Evolutionary conservation across 2,329 filamentous ascomycete genomes (phyloP).

Genomic region (Phialophora expanda): DNA sequence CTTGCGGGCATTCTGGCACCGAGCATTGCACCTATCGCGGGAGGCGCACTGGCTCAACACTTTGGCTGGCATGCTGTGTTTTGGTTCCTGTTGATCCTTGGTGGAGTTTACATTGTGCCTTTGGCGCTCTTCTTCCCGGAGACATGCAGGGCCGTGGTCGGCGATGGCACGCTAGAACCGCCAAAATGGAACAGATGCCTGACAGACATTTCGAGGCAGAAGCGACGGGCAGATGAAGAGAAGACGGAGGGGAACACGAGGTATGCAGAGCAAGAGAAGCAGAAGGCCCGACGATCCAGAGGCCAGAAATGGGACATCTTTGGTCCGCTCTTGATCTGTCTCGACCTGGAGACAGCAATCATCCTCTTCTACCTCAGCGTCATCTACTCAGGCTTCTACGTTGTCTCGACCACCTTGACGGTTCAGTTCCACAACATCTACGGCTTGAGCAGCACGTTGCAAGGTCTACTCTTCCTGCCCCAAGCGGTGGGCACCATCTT

Average conservation of each 20-base stretch:
- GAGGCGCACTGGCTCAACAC: constrained; percentile 54
- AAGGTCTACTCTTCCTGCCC: constrained; percentile 45
- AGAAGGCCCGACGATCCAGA: constrained; percentile 3
- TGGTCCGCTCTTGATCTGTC: constrained; percentile 50
- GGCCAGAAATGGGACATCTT: constrained; percentile 32
- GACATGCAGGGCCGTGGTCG: constrained; percentile 46
- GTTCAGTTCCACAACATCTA: constrained; percentile 52
- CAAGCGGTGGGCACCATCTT: constrained; percentile 38
- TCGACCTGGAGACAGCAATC: constrained; percentile 54
- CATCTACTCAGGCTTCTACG: constrained; percentile 56
- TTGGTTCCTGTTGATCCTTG: constrained; percentile 60
- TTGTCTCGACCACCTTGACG: constrained; percentile 48
- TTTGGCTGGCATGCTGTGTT: constrained; percentile 60
- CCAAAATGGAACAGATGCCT: constrained; percentile 45
- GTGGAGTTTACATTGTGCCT: constrained; percentile 42
- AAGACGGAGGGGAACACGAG: background rate
- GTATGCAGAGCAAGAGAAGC: constrained; percentile 1
- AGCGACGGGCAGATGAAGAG: constrained; percentile 10
- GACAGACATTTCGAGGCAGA: constrained; percentile 14
- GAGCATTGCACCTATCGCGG: constrained; percentile 57
- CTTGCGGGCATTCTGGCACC: constrained; percentile 49
- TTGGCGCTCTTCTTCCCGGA: constrained; percentile 45
- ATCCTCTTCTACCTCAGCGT: constrained; percentile 55
- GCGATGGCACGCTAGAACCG: constrained; percentile 47
- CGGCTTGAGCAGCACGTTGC: constrained; percentile 53